Percentiles rank a stretch among this genome's conserved stretches.
These are phyloP conservation scores for Suhomyces kilbournensis DNA, from an alignment of 805 yeast species.

Conservation along the genomic window DNA sequence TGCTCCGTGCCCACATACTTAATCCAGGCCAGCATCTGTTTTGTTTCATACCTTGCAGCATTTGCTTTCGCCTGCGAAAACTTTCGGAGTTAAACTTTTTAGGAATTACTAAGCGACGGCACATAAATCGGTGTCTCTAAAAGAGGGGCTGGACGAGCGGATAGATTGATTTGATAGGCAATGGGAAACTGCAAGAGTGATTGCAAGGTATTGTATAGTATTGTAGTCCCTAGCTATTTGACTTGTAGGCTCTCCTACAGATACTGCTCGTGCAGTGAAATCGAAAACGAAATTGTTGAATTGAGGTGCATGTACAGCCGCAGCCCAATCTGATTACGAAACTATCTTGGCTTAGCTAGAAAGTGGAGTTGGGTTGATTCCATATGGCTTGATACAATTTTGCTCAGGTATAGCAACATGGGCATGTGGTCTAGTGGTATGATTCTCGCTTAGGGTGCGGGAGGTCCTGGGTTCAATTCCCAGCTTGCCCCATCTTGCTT, in stretches of 20 bases:
- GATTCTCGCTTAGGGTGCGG: conserved; percentile 52
- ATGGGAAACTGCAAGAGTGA: not conserved
- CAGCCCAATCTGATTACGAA: no score
- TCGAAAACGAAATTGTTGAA: not conserved
- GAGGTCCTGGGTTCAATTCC: conserved; percentile 53
- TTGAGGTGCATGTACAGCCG: not conserved
- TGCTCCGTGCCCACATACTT: no score
- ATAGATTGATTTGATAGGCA: no score
- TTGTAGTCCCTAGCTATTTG: not conserved
- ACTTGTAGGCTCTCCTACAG: not conserved
- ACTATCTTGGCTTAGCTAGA: no score
- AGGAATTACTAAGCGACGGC: not conserved
- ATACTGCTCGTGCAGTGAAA: not conserved
- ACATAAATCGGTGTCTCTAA: not conserved
- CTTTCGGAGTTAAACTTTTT: not conserved
- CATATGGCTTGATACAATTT: not conserved
- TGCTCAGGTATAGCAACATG: conserved; percentile 8
- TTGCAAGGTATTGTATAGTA: not conserved
- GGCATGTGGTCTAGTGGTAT: conserved; percentile 51
- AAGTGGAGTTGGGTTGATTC: not conserved
- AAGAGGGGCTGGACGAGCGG: not conserved
- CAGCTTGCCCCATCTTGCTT: conserved; percentile 40
- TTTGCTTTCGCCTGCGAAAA: not conserved
- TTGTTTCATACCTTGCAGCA: no score
- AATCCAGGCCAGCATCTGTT: no score